These are phyloP conservation scores for Apiospora marii DNA, from an alignment of 2,329 filamentous ascomycete species.

Conservation along the genomic window DNA sequence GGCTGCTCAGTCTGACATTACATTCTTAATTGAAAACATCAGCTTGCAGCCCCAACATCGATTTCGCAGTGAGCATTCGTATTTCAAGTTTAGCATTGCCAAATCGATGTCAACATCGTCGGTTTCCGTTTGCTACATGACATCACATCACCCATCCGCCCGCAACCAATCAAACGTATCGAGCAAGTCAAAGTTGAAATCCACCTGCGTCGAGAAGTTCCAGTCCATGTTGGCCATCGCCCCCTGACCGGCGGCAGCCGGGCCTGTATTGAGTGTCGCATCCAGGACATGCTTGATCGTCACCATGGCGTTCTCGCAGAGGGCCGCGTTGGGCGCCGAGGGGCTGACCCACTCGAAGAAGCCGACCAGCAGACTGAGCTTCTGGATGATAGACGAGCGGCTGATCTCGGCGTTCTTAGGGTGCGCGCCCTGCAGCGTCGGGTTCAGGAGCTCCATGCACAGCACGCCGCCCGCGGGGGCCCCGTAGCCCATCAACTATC, in stretches of 20 bases:
- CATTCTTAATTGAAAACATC: no score
- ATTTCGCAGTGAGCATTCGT: no score
- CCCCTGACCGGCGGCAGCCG: constrained; percentile 27
- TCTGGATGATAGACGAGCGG: constrained; percentile 58
- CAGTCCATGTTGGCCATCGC: constrained; percentile 43
- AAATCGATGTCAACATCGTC: no score
- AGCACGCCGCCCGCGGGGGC: constrained; percentile 58
- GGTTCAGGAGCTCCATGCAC: constrained; percentile 57
- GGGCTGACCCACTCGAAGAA: constrained; percentile 61
- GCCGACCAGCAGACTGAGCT: constrained; percentile 58
- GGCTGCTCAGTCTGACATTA: no score
- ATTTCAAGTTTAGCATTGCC: no score
- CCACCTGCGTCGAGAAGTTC: constrained; percentile 43
- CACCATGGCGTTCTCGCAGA: constrained; percentile 54
- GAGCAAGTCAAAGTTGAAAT: constrained; percentile 57
- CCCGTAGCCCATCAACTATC: constrained; percentile 57
- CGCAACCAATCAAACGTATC: constrained; percentile 58
- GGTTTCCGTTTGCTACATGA: no score
- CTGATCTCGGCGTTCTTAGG: constrained; percentile 47
- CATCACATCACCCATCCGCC: constrained; percentile 31
- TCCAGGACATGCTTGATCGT: constrained; percentile 61
- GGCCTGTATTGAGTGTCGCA: constrained; percentile 52
- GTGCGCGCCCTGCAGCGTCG: constrained; percentile 46
- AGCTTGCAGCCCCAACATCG: no score
- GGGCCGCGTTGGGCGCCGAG: constrained; percentile 55